Evolutionary conservation across 371 early-diverging fungal species (phyloP).

Genomic region (Blakeslea trispora): DNA sequence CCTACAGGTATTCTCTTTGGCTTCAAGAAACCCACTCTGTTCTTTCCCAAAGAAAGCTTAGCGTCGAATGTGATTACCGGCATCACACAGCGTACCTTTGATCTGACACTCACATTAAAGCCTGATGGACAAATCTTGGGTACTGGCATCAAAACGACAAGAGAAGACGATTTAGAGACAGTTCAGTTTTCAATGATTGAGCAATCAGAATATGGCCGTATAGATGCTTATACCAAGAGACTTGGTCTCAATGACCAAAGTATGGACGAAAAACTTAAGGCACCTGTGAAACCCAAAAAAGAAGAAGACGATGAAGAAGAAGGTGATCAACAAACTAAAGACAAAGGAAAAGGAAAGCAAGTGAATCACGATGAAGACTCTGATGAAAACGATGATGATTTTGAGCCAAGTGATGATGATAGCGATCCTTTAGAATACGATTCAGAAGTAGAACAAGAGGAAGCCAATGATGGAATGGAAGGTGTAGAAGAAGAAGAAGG

Average conservation of each 20-base stretch:
- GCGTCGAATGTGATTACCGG: constrained; percentile 36
- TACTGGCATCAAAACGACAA: constrained; percentile 16
- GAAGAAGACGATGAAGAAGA: constrained; percentile 6
- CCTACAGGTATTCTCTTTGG: constrained; percentile 62
- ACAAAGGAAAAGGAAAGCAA: constrained; percentile 17
- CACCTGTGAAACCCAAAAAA: constrained; percentile 22
- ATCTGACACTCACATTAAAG: constrained; percentile 36
- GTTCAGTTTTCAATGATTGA: constrained; percentile 61
- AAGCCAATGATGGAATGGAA: too few species aligned
- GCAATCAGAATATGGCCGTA: constrained; percentile 50
- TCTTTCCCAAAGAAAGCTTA: constrained; percentile 43
- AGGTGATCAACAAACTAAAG: too few species aligned
- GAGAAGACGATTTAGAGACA: constrained; percentile 27
- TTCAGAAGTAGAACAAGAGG: constrained; percentile 33
- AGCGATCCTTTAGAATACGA: constrained; percentile 49
- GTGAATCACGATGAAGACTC: constrained; percentile 37
- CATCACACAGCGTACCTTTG: constrained; percentile 61
- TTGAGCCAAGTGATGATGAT: constrained; percentile 42
- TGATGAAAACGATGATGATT: constrained; percentile 38
- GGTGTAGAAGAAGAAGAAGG: constrained; percentile 13
- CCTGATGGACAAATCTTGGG: constrained; percentile 21
- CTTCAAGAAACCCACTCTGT: constrained; percentile 60
- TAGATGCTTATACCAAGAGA: constrained; percentile 49
- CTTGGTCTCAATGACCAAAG: constrained; percentile 43
- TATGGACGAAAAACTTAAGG: constrained; percentile 45